Percentiles rank a stretch among this genome's conserved stretches.
Conservation (phyloP, 192 early-diverging fungal genomes). For the Gonapodya prolifera region DNA sequence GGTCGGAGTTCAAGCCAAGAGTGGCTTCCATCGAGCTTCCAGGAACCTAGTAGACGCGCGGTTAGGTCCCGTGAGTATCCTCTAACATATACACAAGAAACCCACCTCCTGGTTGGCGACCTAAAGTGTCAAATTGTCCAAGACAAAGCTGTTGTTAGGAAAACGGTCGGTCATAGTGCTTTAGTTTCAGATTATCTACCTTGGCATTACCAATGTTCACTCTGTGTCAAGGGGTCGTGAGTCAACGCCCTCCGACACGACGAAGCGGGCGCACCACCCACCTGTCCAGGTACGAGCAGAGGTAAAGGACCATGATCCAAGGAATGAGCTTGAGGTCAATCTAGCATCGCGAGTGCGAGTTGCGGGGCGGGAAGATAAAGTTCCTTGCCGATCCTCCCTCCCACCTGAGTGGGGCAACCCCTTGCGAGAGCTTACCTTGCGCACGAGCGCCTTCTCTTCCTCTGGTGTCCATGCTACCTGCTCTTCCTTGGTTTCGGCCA, state of each 20-base stretch:
- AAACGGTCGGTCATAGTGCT: too few relatives aligned
- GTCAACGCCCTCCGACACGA: not conserved
- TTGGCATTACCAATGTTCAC: conserved; percentile 2
- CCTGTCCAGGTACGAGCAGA: conserved; percentile 1
- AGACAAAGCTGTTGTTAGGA: too few relatives aligned
- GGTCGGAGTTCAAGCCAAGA: not conserved
- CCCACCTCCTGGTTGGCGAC: too few relatives aligned
- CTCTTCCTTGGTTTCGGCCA: not conserved
- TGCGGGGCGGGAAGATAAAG: not conserved
- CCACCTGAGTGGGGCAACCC: not conserved
- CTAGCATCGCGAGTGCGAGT: not conserved
- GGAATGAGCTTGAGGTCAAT: not conserved
- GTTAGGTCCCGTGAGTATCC: too few relatives aligned
- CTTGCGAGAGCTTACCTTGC: not conserved
- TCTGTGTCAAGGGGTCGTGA: not conserved
- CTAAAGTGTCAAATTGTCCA: too few relatives aligned
- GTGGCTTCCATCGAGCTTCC: not conserved
- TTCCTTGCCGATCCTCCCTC: not conserved
- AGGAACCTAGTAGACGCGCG: not conserved
- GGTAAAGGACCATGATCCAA: not conserved
- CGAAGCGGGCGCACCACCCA: not conserved
- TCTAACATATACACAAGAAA: too few relatives aligned
- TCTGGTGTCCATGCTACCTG: not conserved
- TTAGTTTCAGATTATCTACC: not conserved
- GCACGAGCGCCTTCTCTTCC: not conserved